These are phyloP conservation scores for Fraxinus americana DNA, from an alignment of 257 asterid species.

Conservation along the genomic window DNA sequence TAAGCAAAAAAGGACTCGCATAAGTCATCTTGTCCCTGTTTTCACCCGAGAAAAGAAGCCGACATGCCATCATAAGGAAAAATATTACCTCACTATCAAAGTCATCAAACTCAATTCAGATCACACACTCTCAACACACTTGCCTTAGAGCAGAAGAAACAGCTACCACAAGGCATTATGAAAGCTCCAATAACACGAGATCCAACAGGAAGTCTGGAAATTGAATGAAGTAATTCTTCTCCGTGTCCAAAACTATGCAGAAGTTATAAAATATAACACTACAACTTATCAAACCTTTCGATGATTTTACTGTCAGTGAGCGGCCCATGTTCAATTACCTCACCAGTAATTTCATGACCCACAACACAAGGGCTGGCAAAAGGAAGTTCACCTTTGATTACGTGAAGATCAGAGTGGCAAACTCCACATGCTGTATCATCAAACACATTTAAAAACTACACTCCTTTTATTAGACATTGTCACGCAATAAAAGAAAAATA, in stretches of 20 bases:
- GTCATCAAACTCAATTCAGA: slow-evolving; percentile 10
- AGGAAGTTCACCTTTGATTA: slow-evolving; percentile 94
- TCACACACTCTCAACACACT: slow-evolving; percentile 27
- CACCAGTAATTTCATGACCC: slow-evolving; percentile 98
- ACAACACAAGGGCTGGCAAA: slow-evolving; percentile 92
- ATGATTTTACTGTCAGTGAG: slow-evolving; percentile 66
- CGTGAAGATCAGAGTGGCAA: slow-evolving; percentile 98
- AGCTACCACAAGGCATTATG: slow-evolving; percentile 98
- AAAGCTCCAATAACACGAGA: slow-evolving; percentile 93
- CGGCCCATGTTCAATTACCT: slow-evolving; percentile 89
- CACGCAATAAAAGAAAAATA: neutral
- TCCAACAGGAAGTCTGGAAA: slow-evolving; percentile 76
- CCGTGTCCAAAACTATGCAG: slow-evolving; percentile 2
- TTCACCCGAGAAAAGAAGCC: slow-evolving; percentile 33
- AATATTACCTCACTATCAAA: neutral
- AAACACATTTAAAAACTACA: slow-evolving; percentile 18
- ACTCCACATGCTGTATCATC: slow-evolving; percentile 92
- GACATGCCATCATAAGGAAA: slow-evolving; percentile 7
- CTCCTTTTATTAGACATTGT: neutral
- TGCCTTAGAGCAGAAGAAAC: slow-evolving; percentile 91
- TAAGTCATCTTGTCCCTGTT: slow-evolving; percentile 97
- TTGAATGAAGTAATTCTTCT: slow-evolving; percentile 3
- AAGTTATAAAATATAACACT: neutral
- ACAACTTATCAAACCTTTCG: slow-evolving; percentile 56
- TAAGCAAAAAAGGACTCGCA: slow-evolving; percentile 90